Percentiles rank a stretch among this genome's conserved stretches.
Evolutionary conservation across 2,329 filamentous ascomycete genomes (phyloP).

Genomic region (Phyllosticta ampelicida): DNA sequence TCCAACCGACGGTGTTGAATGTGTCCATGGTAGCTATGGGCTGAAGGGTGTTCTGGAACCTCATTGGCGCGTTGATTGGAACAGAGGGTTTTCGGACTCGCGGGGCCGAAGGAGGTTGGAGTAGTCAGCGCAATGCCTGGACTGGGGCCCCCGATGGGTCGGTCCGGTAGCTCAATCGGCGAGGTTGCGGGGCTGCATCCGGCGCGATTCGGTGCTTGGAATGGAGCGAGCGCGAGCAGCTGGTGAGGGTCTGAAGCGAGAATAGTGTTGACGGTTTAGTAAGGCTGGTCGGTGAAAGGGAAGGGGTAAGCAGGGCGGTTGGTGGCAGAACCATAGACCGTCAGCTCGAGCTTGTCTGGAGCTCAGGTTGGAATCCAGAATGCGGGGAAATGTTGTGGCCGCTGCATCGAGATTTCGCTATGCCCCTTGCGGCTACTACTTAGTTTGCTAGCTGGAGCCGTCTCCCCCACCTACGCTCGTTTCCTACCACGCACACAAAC

Average conservation of each 20-base stretch:
- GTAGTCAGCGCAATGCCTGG: not conserved
- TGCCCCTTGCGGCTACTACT: not conserved
- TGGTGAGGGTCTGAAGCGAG: not conserved
- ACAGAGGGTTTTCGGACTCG: conserved; percentile 7
- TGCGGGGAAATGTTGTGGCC: not conserved
- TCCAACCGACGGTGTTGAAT: not conserved
- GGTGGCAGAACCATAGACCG: too few relatives aligned
- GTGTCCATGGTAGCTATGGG: not conserved
- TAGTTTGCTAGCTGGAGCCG: not conserved
- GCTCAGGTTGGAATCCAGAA: not conserved
- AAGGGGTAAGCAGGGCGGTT: not conserved
- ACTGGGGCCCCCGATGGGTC: not conserved
- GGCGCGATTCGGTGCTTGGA: not conserved
- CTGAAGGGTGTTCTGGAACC: not conserved
- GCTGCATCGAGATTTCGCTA: not conserved
- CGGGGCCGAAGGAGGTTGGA: conserved; percentile 7
- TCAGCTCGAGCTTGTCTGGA: not conserved
- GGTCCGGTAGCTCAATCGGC: not conserved
- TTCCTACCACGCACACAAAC: not conserved
- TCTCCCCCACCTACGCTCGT: not conserved
- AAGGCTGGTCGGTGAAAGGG: not conserved
- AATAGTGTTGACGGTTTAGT: not conserved
- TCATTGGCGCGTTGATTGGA: not conserved
- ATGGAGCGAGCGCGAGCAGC: conserved; percentile 3
- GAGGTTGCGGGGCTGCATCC: not conserved